phyloP scores from a whole-genome alignment of 768 basidiomycete species.

The Suillus paluster region DNA sequence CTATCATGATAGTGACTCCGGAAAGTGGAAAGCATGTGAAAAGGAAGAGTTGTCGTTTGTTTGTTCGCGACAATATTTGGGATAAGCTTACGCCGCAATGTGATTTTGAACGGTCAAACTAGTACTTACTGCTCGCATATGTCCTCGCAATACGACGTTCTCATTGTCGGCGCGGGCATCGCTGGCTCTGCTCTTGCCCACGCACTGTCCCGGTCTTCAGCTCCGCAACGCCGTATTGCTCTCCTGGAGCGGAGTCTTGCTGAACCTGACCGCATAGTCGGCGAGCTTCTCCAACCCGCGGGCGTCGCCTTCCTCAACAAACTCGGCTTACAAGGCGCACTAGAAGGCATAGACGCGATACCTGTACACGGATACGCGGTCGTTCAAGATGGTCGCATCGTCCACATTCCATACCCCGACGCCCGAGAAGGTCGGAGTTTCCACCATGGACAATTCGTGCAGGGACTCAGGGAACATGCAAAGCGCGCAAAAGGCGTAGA shows the following conservation, averaged over 20 bases:
- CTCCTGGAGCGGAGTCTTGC: constrained; percentile 90
- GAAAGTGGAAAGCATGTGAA: too few relatives aligned
- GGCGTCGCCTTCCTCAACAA: constrained; percentile 75
- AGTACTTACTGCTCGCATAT: too few relatives aligned
- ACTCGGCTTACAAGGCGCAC: constrained; percentile 73
- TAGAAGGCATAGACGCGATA: constrained; percentile 87
- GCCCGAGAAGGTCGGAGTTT: constrained; percentile 79
- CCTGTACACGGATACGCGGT: constrained; percentile 87
- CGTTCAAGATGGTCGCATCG: constrained; percentile 58
- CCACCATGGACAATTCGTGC: constrained; percentile 92
- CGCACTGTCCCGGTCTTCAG: constrained; percentile 67
- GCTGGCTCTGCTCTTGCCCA: constrained; percentile 89
- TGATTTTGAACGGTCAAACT: too few relatives aligned
- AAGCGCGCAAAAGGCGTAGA: constrained; percentile 65
- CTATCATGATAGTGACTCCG: too few relatives aligned
- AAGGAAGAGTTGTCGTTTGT: too few relatives aligned
- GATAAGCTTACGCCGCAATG: too few relatives aligned
- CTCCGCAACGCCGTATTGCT: constrained; percentile 60
- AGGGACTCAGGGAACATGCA: constrained; percentile 73
- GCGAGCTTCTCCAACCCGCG: constrained; percentile 94
- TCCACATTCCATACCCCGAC: constrained; percentile 89
- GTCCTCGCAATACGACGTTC: constrained; percentile 63
- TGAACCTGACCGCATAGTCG: constrained; percentile 95
- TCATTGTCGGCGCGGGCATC: constrained; percentile 93
- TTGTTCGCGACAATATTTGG: too few relatives aligned